Conservation (phyloP, 2,329 filamentous ascomycete species). For the Aureobasidium subglaciale region DNA sequence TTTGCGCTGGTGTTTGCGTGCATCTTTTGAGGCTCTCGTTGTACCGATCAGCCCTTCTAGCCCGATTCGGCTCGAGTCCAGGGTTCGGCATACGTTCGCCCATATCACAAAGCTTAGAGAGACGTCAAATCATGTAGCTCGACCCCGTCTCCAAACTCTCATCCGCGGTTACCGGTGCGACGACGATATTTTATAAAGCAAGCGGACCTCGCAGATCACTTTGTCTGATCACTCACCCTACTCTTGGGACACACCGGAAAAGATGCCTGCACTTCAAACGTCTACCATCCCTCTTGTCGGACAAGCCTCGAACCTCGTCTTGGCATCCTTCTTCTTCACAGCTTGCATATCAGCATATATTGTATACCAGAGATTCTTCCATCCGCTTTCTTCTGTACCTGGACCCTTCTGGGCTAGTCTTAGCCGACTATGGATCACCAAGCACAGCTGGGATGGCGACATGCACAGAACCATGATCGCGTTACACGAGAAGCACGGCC, state of each 20-base stretch:
- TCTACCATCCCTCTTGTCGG: neutral
- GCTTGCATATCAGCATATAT: conserved; percentile 18
- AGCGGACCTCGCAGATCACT: too few species aligned
- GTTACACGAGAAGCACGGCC: conserved; percentile 26
- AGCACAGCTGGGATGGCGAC: conserved; percentile 27
- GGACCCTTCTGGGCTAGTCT: conserved; percentile 24
- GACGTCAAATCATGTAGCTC: neutral
- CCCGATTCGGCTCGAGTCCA: neutral
- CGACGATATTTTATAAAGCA: neutral
- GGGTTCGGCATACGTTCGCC: neutral
- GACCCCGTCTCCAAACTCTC: neutral
- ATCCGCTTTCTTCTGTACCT: conserved; percentile 23
- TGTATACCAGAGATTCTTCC: conserved; percentile 23
- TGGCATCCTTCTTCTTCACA: conserved; percentile 7
- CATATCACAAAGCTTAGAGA: neutral
- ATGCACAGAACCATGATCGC: conserved; percentile 25
- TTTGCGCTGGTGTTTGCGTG: neutral
- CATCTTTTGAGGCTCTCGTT: neutral
- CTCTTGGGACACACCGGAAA: neutral
- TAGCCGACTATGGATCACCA: conserved; percentile 26
- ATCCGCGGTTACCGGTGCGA: neutral
- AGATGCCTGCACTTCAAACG: neutral
- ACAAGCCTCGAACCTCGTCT: neutral
- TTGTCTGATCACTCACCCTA: too few species aligned
- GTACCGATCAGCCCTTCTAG: neutral